These are phyloP conservation scores for Irpex sp. DNA, from an alignment of 1,284 basidiomycete species.

Conservation along the genomic window DNA sequence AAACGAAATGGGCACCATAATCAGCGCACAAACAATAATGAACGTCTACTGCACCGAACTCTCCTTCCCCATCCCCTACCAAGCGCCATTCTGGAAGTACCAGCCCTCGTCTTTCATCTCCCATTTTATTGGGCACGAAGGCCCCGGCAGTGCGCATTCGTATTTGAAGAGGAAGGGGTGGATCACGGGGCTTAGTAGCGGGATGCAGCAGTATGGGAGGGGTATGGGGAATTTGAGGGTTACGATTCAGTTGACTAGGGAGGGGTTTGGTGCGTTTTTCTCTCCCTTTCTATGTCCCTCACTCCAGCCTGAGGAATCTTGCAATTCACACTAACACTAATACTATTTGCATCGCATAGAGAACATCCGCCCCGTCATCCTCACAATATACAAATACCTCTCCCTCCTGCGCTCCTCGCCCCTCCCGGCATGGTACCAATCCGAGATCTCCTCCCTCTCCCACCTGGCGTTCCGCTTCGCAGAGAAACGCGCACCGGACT, in stretches of 20 bases:
- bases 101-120: constrained; percentile 83
- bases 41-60: constrained; percentile 87
- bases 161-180: constrained; percentile 93
- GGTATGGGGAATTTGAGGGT: constrained; percentile 92
- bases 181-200: constrained; percentile 79
- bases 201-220: constrained; percentile 70
- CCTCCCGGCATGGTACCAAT: constrained; percentile 74
- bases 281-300: neutral
- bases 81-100: constrained; percentile 74
- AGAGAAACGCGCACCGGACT: constrained; percentile 80
- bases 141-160: constrained; percentile 88
- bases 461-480: constrained; percentile 84
- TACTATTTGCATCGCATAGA: constrained; percentile 43
- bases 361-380: constrained; percentile 75
- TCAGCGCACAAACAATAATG: constrained; percentile 90
- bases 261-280: constrained; percentile 73
- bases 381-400: constrained; percentile 86
- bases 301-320: neutral
- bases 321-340: neutral
- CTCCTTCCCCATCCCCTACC: constrained; percentile 85
- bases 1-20: constrained; percentile 72
- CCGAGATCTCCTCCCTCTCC: constrained; percentile 76
- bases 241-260: constrained; percentile 77
- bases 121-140: constrained; percentile 95
- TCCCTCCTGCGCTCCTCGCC: constrained; percentile 71